Base-by-base conservation (phyloP, 1,284 basidiomycete genomes). In the Fomitiporia mediterranea region DNA sequence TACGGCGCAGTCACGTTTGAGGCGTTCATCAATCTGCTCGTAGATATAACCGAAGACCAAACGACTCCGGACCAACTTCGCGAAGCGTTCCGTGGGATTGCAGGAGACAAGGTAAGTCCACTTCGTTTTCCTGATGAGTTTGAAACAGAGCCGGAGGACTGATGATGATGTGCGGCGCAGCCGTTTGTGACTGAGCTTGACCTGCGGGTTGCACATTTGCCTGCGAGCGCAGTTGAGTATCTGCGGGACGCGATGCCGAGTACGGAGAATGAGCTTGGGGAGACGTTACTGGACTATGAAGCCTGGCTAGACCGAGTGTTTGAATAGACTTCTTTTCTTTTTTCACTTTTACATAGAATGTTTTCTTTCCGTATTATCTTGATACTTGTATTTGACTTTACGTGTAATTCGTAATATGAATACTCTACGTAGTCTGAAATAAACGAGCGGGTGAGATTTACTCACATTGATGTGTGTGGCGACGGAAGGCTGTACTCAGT, bases 11-110 rank as follows among this genome's bases (percentile, higher is more conserved):
- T 98, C 35, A 91, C 86, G 0, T 98, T 92, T 67, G 92, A 98
- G 68, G 93, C 94, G 1, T 98, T 98, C 71, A 91, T 98, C 63
- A 92, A 94, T 61, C 86, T 98, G 60, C 72, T 99, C 69, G 94
- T 95, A 47, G 92, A 95, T 48, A 96, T 98, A 62, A 96, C 86
- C 28, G 93, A 98, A 74, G 97, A 98, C 68, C 93, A 96, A 55
- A 95, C 92, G 1, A 91, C 93, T 1, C 83, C 89, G 0, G 93
- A 95, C 55, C 96, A 98, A 67, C 79, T 99, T 59, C 83, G 91
- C 19, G 93, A 95, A 62, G 86, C 95, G 1, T 99, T 99, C 83
- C 84, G 91, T 46, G 92, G 91, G 6, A 86, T 98, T 43, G 93
- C 94, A 1, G 82, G 79, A 11, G 89, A 95, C 67, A 98, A 98